These are phyloP conservation scores for Diaporthe aspalathi DNA, from an alignment of 2,329 filamentous ascomycete genomes.

Conservation along the genomic window DNA sequence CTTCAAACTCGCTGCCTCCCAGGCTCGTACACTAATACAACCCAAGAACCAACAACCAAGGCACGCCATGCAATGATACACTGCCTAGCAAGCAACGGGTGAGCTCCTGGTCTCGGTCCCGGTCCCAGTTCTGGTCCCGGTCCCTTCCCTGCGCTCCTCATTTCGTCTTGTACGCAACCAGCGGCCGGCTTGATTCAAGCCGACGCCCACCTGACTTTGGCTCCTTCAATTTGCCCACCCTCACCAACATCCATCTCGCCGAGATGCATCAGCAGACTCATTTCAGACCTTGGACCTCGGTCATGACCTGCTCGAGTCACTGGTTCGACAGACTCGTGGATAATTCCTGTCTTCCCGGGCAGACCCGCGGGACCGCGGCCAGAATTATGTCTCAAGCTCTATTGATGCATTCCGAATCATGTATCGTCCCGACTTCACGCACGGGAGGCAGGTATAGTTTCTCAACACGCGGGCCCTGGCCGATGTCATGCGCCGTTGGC, in stretches of 20 bases:
- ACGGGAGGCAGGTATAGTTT: conserved; percentile 1
- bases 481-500: conserved; percentile 5
- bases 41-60: conserved; percentile 14
- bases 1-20: conserved; percentile 5
- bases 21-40: background rate
- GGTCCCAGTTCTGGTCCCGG: conserved; percentile 15
- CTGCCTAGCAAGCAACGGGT: conserved; percentile 19
- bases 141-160: conserved; percentile 6
- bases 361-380: background rate
- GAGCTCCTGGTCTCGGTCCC: conserved; percentile 15
- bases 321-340: background rate
- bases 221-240: conserved; percentile 22
- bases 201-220: conserved; percentile 6
- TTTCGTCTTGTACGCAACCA: conserved; percentile 4
- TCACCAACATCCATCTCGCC: background rate
- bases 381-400: background rate
- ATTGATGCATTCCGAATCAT: conserved; percentile 12
- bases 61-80: conserved; percentile 19
- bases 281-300: background rate
- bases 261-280: conserved; percentile 9
- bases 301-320: background rate
- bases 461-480: conserved; percentile 14
- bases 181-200: conserved; percentile 13
- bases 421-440: conserved; percentile 8
- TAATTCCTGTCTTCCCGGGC: background rate